A percentile compares a stretch with the other conserved stretches of the same genome.
Evolutionary conservation across 768 basidiomycete species (phyloP).

Genomic region (Serendipita sp.): DNA sequence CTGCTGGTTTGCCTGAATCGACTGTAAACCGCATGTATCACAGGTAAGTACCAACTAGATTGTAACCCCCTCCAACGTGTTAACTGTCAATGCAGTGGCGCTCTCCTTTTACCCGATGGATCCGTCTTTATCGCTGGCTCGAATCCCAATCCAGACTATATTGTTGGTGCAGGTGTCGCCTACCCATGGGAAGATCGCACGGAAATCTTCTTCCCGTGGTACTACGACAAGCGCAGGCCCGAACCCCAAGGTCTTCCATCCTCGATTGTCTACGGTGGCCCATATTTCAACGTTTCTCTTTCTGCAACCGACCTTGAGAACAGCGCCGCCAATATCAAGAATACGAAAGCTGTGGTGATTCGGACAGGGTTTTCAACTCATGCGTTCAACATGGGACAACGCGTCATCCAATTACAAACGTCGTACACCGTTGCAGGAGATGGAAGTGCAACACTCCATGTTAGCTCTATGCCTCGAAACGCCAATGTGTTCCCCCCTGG

Average conservation of each 20-base stretch:
- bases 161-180: slow-evolving; percentile 38
- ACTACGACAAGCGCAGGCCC: slow-evolving; percentile 65
- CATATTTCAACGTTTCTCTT: slow-evolving; percentile 59
- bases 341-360: slow-evolving; percentile 58
- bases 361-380: slow-evolving; percentile 54
- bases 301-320: slow-evolving; percentile 46
- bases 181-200: slow-evolving; percentile 70
- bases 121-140: slow-evolving; percentile 82
- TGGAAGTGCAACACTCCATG: slow-evolving; percentile 62
- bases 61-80: slow-evolving; percentile 68
- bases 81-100: slow-evolving; percentile 20
- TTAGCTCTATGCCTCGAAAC: slow-evolving; percentile 70
- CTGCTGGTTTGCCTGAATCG: slow-evolving; percentile 41
- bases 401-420: slow-evolving; percentile 65
- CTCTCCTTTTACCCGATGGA: slow-evolving; percentile 20
- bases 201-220: slow-evolving; percentile 85
- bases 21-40: slow-evolving; percentile 77
- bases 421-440: slow-evolving; percentile 71
- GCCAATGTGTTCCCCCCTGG: slow-evolving; percentile 81
- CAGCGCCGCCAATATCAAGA: slow-evolving; percentile 40
- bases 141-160: slow-evolving; percentile 74
- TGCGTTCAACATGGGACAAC: slow-evolving; percentile 25
- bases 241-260: slow-evolving; percentile 50
- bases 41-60: slow-evolving; percentile 30
- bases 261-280: slow-evolving; percentile 73